Conservation (phyloP, 2,329 filamentous ascomycete genomes). For the Neodidymelliopsis sp. region DNA sequence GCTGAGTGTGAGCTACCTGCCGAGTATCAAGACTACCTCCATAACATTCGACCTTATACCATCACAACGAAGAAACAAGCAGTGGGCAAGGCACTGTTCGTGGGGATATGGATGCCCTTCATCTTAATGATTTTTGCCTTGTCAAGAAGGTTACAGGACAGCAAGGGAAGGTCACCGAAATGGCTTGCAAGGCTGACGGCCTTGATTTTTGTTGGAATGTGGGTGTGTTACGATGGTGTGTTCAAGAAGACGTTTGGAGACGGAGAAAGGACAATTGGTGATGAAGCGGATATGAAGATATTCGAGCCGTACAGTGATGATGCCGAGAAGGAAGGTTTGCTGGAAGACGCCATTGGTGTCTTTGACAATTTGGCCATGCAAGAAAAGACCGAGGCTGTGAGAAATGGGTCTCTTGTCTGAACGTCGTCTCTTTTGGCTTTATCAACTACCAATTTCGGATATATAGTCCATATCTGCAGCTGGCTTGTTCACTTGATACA, state of each 20-base stretch:
- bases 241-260: slow-evolving; percentile 80
- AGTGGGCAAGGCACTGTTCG: slow-evolving; percentile 70
- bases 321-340: slow-evolving; percentile 20
- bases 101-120: slow-evolving; percentile 65
- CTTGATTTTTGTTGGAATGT: slow-evolving; percentile 64
- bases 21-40: slow-evolving; percentile 79
- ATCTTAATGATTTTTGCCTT: slow-evolving; percentile 63
- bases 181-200: slow-evolving; percentile 68
- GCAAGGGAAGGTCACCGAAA: slow-evolving; percentile 70
- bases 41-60: slow-evolving; percentile 72
- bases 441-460: too few species aligned
- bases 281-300: slow-evolving; percentile 19
- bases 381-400: not conserved
- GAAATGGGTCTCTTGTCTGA: slow-evolving; percentile 2
- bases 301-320: slow-evolving; percentile 7
- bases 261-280: slow-evolving; percentile 71
- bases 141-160: slow-evolving; percentile 63
- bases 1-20: slow-evolving; percentile 79
- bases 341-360: slow-evolving; percentile 18
- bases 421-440: too few species aligned
- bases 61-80: slow-evolving; percentile 72
- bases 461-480: too few species aligned
- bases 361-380: slow-evolving; percentile 11
- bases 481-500: too few species aligned
- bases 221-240: slow-evolving; percentile 69